Base-by-base conservation (phyloP, 805 yeast species). In the Yamadazyma scolyti region DNA sequence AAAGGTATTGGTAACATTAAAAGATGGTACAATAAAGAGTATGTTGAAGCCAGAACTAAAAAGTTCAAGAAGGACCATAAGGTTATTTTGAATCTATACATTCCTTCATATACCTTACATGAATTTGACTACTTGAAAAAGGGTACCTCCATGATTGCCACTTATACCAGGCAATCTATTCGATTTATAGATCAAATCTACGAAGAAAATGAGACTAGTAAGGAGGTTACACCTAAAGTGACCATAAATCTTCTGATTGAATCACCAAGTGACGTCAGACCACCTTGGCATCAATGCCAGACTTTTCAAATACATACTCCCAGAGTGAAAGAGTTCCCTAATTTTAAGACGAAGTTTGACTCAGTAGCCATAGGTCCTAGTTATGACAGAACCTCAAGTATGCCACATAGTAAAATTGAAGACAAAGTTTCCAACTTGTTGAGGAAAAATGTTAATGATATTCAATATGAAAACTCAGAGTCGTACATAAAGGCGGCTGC, bases 1-100 rank as follows among this genome's bases (percentile, higher is more conserved):
- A 73, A 79, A 33, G 90, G 87, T 2, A 62, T 82, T 26, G 85
- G 84, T 0, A 77, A 76, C 44, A 65, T 82, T 46, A 76, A 75
- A 48, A 58, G 75, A 44, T 82, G 88, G 88, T 63, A 69, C 36
- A 57, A 65, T 28, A 46, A 61, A 41, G 50, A 63, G 28, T 60
- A 56, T 31, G 49, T 61, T 20, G 13, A 20, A 10, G 9, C 12
- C 8, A 17, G 25, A 14, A 20, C 30, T 16, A 14, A 25, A 6
- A 39, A 40, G 9, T 37, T 44, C 6, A 43, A 45, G 5, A 26
- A 37, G 3, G 34, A 44, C n/a, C 57, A 48, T 11, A 24, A 30
- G 9, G 39, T 58, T 11, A 28, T 39, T 2, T 51, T 68, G 18
- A 55, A 56, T 39, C 50, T 78, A 33, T 68, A 58, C 54, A 57